Base-by-base conservation (phyloP, 2,329 filamentous ascomycete species). In the Phialophora expanda region DNA sequence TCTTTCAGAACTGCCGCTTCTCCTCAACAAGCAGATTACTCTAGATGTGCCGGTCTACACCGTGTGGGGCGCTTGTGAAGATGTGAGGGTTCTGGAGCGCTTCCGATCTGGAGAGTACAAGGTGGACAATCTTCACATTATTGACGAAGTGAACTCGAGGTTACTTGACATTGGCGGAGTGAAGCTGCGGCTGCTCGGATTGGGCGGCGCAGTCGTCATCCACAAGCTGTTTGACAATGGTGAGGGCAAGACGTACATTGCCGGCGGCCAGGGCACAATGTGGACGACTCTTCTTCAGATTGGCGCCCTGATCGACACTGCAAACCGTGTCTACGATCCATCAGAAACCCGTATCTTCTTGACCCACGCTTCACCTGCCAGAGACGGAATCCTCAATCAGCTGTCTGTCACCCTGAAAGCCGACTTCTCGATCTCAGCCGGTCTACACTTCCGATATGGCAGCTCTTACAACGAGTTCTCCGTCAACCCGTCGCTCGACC, bases 381-480 rank as follows among this genome's bases (percentile, higher is more conserved):
- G 95, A 70, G 95, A 99, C 80, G 95, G 95, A 68, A 92, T 99
- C 73, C 82, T 99, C 70, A 99, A 99, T 79, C 95, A 99, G 82
- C 89, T 99, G 17, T 97, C 95, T 2, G 95, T 99, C 59, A 96
- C 93, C 0, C 86, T 99, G 61, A 99, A 99, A 82, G 93, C 95
- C 38, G 95, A 99, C 77, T 99, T 99, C 80, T 99, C 95, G 26
- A 90, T 99, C 75, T 99, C 95, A 11, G 95, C 95, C 57, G 95
- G 95, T 74, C 88, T 99, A 30, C 95, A 99, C 80, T 99, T 99
- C 88, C 87, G 95, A 71, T 99, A 99, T 73, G 95, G 96, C 70
- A 98, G 94, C 79, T 99, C 96, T 0, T 99, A 99, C 85, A 99
- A 99, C 80, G 96, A 99, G 78, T 99, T 99, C 81, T 97, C 93